These are phyloP conservation scores for Zasmidium citrigriseum DNA, from an alignment of 2,329 filamentous ascomycete species.

Conservation along the genomic window DNA sequence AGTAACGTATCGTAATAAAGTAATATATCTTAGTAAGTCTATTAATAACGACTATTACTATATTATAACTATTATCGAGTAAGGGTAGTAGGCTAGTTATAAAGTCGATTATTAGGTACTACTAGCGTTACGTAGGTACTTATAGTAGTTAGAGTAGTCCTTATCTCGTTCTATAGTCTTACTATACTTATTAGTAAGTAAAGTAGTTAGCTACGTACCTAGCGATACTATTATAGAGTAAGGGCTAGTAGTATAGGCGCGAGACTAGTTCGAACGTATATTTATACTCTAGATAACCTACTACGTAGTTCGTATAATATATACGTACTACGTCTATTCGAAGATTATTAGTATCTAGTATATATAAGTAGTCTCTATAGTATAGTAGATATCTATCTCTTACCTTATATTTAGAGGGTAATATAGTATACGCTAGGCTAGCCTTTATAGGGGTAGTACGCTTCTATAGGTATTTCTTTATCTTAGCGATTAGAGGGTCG, in stretches of 20 bases:
- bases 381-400: background rate
- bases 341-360: background rate
- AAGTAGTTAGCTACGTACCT: background rate
- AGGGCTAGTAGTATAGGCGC: constrained; percentile 1
- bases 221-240: background rate
- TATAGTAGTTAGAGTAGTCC: background rate
- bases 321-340: background rate
- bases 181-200: background rate
- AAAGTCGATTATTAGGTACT: background rate
- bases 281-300: background rate
- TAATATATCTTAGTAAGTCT: background rate
- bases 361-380: background rate
- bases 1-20: background rate
- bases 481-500: background rate
- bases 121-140: background rate
- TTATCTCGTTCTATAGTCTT: background rate
- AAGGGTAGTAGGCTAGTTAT: background rate
- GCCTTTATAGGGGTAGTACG: background rate
- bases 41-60: background rate
- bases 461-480: background rate
- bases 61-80: background rate
- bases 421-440: background rate
- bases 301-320: background rate
- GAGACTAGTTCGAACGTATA: background rate
- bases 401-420: background rate